Evolutionary conservation across 108 stramenopile species (phyloP).

Genomic region (Pseudonitzschia multiseries): DNA sequence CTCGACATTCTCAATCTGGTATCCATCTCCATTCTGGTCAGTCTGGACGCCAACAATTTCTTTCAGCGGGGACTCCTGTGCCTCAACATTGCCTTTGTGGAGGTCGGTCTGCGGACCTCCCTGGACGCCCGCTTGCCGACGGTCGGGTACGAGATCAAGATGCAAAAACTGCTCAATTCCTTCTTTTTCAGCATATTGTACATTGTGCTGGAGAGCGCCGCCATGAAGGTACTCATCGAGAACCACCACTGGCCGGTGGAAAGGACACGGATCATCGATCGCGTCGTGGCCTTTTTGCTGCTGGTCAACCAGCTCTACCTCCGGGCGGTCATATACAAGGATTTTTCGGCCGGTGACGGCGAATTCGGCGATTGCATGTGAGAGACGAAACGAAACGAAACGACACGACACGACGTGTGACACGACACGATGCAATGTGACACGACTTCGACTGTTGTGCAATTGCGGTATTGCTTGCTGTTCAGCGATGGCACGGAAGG

Average conservation of each 20-base stretch:
- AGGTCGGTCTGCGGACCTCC: slow-evolving; percentile 59
- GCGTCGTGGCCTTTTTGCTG: slow-evolving; percentile 4
- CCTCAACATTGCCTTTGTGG: slow-evolving; percentile 53
- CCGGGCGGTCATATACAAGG: slow-evolving; percentile 4
- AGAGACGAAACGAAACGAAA: background rate
- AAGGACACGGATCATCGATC: slow-evolving; percentile 2
- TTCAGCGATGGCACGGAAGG: too few relatives aligned
- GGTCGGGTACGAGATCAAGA: slow-evolving; percentile 57
- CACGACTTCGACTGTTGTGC: too few relatives aligned
- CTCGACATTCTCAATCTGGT: slow-evolving; percentile 50
- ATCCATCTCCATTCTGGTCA: slow-evolving; percentile 31
- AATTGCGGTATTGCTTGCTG: too few relatives aligned
- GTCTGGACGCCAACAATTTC: slow-evolving; percentile 42
- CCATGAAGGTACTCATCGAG: slow-evolving; percentile 9
- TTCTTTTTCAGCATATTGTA: slow-evolving; percentile 42
- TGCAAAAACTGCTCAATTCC: slow-evolving; percentile 54
- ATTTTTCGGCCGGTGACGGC: background rate
- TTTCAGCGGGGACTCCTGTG: slow-evolving; percentile 37
- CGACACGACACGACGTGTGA: too few relatives aligned
- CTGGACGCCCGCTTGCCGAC: slow-evolving; percentile 44
- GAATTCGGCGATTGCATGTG: slow-evolving; percentile 8
- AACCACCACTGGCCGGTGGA: slow-evolving; percentile 5
- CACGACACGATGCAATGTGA: too few relatives aligned
- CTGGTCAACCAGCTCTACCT: slow-evolving; percentile 12
- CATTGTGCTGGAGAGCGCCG: slow-evolving; percentile 37